Base-by-base conservation (phyloP, 371 early-diverging fungal species). In the Actinomortierella ambigua region DNA sequence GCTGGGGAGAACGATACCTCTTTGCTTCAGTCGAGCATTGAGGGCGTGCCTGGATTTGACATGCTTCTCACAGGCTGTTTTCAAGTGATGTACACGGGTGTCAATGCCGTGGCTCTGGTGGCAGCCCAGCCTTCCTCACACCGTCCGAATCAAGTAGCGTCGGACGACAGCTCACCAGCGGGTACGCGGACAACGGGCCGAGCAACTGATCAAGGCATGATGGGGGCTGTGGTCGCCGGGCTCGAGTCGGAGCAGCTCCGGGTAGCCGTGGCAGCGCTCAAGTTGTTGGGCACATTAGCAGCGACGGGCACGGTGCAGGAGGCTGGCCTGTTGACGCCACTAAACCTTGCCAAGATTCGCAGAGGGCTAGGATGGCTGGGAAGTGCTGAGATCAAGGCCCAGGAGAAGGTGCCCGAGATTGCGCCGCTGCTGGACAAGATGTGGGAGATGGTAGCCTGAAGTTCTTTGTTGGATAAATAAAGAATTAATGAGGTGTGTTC, bases 371-470 rank as follows among this genome's bases (percentile, higher is more conserved):
- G 26, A 14, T 43, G 51, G 9, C 17, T 59, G 8, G 44, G 14
- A 13, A 24, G 20, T 9, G 22, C 40, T 5, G 34, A 34, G 34
- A 11, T 34, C 34, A 34, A 34, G 34, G 34, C 34, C 34, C 34
- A 34, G 34, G 34, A 34, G 11, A 34, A 34, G 34, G 4, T 34
- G 7, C 24, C 57, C 9, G 34, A 48, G 24, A 26, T 57, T 0
- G 39, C 50, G 7, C 7, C 18, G 6, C 40, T 57, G n/a, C 23
- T 57, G n/a, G 57, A 57, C 41, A 50, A 48, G 15, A 57, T 57
- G 57, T 57, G 57, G 57, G 50, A 49, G 40, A 23, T 57, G 40
- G 57, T 57, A 8, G 50, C 49, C 15, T 57, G 49, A 43, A 47
- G 40, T 34, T 41, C 34, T 11, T 34, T 34, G 4, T 34, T 34